Base-by-base conservation (phyloP, 2,329 filamentous ascomycete species). In the Botrytis porri region DNA sequence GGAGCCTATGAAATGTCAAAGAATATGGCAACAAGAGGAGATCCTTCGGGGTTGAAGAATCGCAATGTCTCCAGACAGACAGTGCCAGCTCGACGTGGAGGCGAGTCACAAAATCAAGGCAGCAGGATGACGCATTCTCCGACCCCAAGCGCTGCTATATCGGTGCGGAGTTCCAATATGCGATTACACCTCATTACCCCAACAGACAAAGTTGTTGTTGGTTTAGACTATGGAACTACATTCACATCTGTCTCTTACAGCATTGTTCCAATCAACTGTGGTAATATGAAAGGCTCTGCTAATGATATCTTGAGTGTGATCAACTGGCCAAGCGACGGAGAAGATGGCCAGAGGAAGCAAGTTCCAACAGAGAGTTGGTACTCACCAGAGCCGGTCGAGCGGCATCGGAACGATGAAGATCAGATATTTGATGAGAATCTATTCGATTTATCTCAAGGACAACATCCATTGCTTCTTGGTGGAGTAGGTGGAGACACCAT, bases 301-400 rank as follows among this genome's bases (percentile, higher is more conserved):
- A 65, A 35, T 16, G 71, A 77, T 18, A 63, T 78, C 7, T 63
- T 65, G 32, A 74, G 41, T 57, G 75, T 78, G 16, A 37, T 54
- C 5, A 75, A 77, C 45, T 78, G 75, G 77, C 77, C 75, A 12
- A 10, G 70, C 32, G 76, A 75, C 60, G 20, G 35, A 9, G 72
- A 61, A 4, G 14, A 35, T 16, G 73, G 73, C 5, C 22, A 70
- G 14, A 71, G 65, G 22, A 62, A 63, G n/a, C 76, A 77, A 61
- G 71, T 77, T 1, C 77, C 77, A 57, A 77, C 75, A 0, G 74
- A 78, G 37, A 75, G 64, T 45, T 77, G 76, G 77, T 78, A 78
- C 59, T 74, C 74, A 8, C 35, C 69, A 8, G 59, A 69, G 1
- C 62, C 74, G 1, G 70, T 72, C 4, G 48, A 71, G 35, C 35